Percentiles rank a stretch among this genome's conserved stretches.
Conservation (phyloP, 2,329 filamentous ascomycete genomes). For the Xylaria sp. region DNA sequence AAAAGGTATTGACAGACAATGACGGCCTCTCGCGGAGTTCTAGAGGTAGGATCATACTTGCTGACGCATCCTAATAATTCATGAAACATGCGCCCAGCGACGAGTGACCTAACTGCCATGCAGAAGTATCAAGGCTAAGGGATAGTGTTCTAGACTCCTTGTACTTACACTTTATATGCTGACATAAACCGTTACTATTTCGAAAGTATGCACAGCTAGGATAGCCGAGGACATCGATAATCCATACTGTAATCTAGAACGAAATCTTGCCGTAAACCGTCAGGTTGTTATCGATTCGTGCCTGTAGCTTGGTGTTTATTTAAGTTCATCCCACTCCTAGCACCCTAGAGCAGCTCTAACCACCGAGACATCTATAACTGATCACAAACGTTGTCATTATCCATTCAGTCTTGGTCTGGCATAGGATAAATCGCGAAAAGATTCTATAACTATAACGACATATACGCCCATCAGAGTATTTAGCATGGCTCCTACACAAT, state of each 20-base stretch:
- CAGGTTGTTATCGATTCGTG: neutral
- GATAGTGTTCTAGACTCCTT: neutral
- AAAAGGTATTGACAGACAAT: neutral
- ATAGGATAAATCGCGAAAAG: neutral
- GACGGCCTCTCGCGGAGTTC: no score
- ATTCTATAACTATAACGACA: neutral
- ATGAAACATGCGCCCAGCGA: neutral
- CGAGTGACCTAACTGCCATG: neutral
- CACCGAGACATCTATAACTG: neutral
- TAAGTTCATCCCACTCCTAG: neutral
- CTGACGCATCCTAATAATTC: neutral
- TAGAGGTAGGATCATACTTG: neutral
- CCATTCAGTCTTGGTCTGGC: neutral
- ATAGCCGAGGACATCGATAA: neutral
- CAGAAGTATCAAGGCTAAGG: neutral
- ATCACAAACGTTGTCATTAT: neutral
- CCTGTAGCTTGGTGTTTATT: neutral
- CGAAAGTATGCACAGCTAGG: neutral
- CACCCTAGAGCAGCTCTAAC: neutral
- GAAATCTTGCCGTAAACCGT: neutral
- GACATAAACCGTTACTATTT: neutral
- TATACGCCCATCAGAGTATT: neutral
- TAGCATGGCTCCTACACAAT: constrained; percentile 8
- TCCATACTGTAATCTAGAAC: neutral
- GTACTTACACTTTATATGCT: neutral